A percentile compares a stretch with the other conserved stretches of the same genome.
Evolutionary conservation across 306 rosid genomes (phyloP).

Genomic region (Trichosanthes truncata): DNA sequence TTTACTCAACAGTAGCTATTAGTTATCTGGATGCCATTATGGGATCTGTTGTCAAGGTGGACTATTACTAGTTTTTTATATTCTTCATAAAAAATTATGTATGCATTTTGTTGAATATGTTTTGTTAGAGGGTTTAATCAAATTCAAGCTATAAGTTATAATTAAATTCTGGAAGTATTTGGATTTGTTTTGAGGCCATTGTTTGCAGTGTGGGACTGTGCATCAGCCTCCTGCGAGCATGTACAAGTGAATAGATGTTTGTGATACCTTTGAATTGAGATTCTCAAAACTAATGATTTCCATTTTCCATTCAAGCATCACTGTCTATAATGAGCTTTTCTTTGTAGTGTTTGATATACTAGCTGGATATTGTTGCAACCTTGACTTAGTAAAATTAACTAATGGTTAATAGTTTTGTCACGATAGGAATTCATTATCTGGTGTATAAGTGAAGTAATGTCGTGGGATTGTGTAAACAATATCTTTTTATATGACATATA

Average conservation of each 20-base stretch:
- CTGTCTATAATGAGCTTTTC: neutral
- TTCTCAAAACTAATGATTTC: neutral
- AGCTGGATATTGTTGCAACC: neutral
- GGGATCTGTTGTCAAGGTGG: slow-evolving; percentile 65
- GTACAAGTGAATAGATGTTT: neutral
- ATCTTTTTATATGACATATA: slow-evolving; percentile 14
- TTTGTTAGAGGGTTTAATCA: neutral
- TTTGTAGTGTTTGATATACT: neutral
- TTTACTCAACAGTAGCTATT: slow-evolving; percentile 55
- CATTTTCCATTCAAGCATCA: neutral
- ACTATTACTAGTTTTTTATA: slow-evolving; percentile 5
- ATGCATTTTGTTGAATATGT: neutral
- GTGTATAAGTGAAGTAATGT: neutral
- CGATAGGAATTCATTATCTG: neutral
- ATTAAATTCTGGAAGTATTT: neutral
- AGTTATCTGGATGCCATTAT: slow-evolving; percentile 82
- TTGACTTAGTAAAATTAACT: neutral
- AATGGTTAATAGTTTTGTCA: neutral
- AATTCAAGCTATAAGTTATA: neutral
- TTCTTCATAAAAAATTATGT: neutral
- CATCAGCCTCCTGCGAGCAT: neutral
- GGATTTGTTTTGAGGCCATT: neutral
- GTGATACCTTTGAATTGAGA: neutral
- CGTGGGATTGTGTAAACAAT: neutral
- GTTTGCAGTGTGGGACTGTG: neutral